phyloP scores from a whole-genome alignment of 805 yeast genomes.

The Metschnikowia shivogae region DNA sequence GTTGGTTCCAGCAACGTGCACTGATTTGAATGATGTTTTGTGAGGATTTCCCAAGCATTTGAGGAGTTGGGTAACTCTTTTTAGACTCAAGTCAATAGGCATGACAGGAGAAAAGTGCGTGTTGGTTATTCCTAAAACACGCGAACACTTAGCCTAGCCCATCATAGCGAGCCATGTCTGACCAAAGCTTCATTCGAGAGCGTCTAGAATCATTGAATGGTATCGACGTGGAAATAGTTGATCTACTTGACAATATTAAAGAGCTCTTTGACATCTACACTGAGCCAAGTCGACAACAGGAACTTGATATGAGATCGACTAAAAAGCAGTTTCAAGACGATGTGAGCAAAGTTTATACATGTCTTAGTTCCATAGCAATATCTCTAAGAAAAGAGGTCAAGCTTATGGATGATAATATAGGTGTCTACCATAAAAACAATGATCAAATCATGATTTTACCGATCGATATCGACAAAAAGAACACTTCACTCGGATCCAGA shows the following conservation, averaged over 20 bases:
- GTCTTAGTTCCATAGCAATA: slow-evolving; percentile 56
- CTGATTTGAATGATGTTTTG: slow-evolving; percentile 46
- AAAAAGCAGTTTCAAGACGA: slow-evolving; percentile 41
- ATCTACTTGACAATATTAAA: slow-evolving; percentile 48
- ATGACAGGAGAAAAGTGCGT: slow-evolving; percentile 9
- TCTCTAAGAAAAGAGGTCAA: slow-evolving; percentile 63
- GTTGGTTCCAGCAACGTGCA: slow-evolving; percentile 96
- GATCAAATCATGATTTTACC: slow-evolving; percentile 57
- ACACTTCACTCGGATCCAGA: slow-evolving; percentile 58
- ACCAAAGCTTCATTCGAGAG: slow-evolving; percentile 38
- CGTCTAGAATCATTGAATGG: slow-evolving; percentile 49
- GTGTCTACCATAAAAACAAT: slow-evolving; percentile 42
- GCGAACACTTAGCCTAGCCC: not conserved
- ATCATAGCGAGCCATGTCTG: slow-evolving; percentile 5
- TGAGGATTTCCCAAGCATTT: slow-evolving; percentile 67
- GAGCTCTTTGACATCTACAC: slow-evolving; percentile 41
- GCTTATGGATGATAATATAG: slow-evolving; percentile 56
- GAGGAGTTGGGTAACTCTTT: slow-evolving; percentile 31
- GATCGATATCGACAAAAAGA: slow-evolving; percentile 63
- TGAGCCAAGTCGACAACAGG: slow-evolving; percentile 23
- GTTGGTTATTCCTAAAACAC: not conserved
- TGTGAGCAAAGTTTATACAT: slow-evolving; percentile 46
- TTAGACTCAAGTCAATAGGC: slow-evolving; percentile 36
- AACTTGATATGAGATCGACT: slow-evolving; percentile 19
- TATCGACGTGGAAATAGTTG: slow-evolving; percentile 50